A percentile compares a stretch with the other conserved stretches of the same genome.
phyloP scores from a whole-genome alignment of 495 filamentous ascomycete species.

The Astrothelium subdiscretum region DNA sequence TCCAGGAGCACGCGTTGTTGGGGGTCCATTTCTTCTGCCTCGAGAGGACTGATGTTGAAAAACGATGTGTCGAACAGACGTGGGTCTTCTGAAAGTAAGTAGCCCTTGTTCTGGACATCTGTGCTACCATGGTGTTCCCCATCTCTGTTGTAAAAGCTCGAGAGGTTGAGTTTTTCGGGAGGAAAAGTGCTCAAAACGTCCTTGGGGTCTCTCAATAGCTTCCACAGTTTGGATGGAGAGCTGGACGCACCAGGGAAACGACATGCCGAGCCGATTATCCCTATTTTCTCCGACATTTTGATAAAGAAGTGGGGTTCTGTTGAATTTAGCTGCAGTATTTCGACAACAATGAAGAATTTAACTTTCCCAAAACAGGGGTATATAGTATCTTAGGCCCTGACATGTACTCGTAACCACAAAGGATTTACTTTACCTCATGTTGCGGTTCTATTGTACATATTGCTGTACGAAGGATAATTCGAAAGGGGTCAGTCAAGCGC shows the following conservation, averaged over 20 bases:
- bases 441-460: no score
- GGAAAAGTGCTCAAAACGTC: not conserved
- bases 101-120: not conserved
- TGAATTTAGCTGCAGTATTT: no score
- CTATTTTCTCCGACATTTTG: no score
- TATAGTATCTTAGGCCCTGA: no score
- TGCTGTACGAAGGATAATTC: no score
- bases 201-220: not conserved
- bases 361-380: no score
- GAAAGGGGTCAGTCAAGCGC: no score
- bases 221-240: not conserved
- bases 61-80: not conserved
- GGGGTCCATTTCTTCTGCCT: conserved; percentile 4
- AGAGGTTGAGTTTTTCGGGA: conserved; percentile 13
- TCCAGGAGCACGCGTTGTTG: conserved; percentile 3
- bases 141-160: conserved; percentile 21
- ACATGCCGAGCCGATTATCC: no score
- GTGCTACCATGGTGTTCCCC: not conserved
- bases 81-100: not conserved
- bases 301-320: no score
- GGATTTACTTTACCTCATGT: no score
- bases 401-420: no score
- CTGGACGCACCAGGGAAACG: not conserved
- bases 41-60: not conserved
- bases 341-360: no score